Evolutionary conservation across 352 stramenopile species (phyloP), one percentile per base, ranked within the genome.

Genomic region (Peronospora belbahrii): DNA sequence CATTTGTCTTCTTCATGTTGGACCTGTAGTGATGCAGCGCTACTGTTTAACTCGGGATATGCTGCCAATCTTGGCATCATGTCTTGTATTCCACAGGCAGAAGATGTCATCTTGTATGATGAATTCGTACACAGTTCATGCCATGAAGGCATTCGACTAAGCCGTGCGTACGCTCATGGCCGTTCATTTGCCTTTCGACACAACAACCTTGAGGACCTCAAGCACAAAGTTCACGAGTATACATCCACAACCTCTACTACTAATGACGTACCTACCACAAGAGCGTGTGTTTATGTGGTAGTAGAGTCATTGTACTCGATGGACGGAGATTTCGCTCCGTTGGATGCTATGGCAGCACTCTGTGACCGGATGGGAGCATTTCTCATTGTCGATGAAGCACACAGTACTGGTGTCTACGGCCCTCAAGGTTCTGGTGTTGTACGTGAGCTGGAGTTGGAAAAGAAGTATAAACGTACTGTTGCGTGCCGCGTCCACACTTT

Each of bases 261-360:
- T 31, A 35, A 38, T 2, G 43, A 52, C 23, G 59, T 9, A 8
- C 42, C 9, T 22, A n/a, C n/a, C n/a, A n/a, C 0, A 28, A 59
- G 59, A 5, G 43, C 58, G 17, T 85, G 76, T 43, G 74, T 97
- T 27, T 85, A 98, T 37, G 83, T 99, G 19, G 85, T 97, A n/a
- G 88, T 99, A 15, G 96, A 99, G 71, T 97, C 88, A 45, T 74
- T 98, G 1, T 99, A 99, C 60, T 98, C 88, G 23, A 99, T 99
- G 96, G 95, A 98, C 74, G 96, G 96, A 10, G 94, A 98, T 63
- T 65, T 96, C 17, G 93, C 92, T 35, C 91, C 94, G 10, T 68
- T 99, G 20, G 36, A 60, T 14, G 70, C 86, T 6, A 86, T 99
- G 50, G 63, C 72, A 0, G 63, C 77, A 30, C 56, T 97, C 13